Conservation (phyloP, 495 filamentous ascomycete genomes). For the Aspergillus cavernicola region DNA sequence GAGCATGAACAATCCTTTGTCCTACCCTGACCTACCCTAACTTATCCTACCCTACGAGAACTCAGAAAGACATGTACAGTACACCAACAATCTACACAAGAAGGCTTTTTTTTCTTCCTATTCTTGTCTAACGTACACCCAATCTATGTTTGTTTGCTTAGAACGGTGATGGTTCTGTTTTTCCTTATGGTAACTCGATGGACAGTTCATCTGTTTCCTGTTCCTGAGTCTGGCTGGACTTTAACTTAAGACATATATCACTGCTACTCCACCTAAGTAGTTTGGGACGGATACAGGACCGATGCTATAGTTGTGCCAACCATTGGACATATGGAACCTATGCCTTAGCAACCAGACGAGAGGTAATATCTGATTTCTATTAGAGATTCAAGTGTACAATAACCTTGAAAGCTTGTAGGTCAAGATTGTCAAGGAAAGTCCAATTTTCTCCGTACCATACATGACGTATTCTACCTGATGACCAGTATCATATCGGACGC, state of each 20-base stretch:
- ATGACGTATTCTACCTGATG: slow-evolving; percentile 20
- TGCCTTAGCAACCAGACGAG: no score
- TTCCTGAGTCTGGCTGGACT: no score
- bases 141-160: neutral
- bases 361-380: no score
- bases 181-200: no score
- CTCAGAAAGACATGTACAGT: slow-evolving; percentile 4
- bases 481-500: slow-evolving; percentile 18
- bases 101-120: neutral
- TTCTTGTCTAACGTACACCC: neutral
- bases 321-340: no score
- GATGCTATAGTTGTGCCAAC: no score
- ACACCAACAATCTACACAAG: slow-evolving; percentile 1
- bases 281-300: no score
- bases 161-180: neutral
- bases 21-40: neutral
- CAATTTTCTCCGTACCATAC: slow-evolving; percentile 31
- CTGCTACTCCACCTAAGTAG: no score
- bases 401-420: no score
- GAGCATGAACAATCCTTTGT: neutral
- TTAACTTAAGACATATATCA: no score
- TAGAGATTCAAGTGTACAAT: no score
- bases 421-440: slow-evolving; percentile 15
- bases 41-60: neutral
- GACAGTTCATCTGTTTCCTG: no score